Evolutionary conservation across 129 eudicot genomes (phyloP), one percentile per base, ranked within the genome.

Genomic region (Kitagawia praeruptora): DNA sequence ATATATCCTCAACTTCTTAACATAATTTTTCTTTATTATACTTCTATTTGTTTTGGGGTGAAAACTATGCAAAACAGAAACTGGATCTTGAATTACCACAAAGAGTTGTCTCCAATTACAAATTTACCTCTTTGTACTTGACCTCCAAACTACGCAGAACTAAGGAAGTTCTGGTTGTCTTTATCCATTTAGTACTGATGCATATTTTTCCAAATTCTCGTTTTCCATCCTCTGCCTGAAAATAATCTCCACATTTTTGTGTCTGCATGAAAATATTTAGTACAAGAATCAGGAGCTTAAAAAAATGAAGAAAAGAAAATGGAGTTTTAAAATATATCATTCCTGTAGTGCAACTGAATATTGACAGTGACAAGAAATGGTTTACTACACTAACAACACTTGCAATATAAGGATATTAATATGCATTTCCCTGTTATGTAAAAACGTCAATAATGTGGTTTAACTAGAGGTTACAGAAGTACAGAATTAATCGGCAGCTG

Each of bases 231-330:
- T 92, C 99, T 37, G 98, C 89, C 82, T 90, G 99, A 85, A 90
- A 96, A 90, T 96, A 96, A 80, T 96, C 97, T 67, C 93, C 99
- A 80, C 99, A 92, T 79, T 96, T 96, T 82, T 87, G 85, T 53
- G 85, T 86, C 99, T 96, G 96, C 89, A 27, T 46, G 14, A 34
- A 31, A 25, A 31, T 31, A 67, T 1, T 67, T 8, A 67, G 71
- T 67, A 19, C 41, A 71, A 41, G 48, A 70, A 70, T 37, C 15
- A 16, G 48, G 75, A 39, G 44, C 27, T 18, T 39, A 70, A 71
- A 39, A 49, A 71, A 40, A 37, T 70, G 74, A 70, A 23, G 3
- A 18, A 40, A 19, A 9, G 10, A 40, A 71, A 23, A 71, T 8
- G 6, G 4, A 16, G 75, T 70, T 39, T 39, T 40, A 16, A 40